Evolutionary conservation across 2,329 filamentous ascomycete genomes (phyloP).

Genomic region (Gaeumannomyces tritici): DNA sequence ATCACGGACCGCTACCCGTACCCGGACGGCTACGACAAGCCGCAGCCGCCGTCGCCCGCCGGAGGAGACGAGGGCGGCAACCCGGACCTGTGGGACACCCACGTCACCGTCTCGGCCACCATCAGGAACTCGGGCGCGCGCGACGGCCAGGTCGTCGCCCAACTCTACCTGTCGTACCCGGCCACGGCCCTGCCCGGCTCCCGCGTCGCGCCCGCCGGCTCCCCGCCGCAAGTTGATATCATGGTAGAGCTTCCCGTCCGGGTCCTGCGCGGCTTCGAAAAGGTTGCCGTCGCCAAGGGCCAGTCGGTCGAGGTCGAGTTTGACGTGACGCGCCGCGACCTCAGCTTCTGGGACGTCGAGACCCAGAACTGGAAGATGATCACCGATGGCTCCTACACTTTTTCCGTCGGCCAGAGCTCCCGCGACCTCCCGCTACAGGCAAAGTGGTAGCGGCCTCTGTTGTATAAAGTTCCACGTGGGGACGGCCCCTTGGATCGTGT

Average conservation of each 20-base stretch:
- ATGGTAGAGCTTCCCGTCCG: conserved; percentile 25
- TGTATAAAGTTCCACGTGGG: too few species aligned
- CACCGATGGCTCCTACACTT: conserved; percentile 10
- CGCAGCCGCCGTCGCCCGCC: conserved; percentile 45
- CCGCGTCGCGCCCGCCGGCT: not conserved
- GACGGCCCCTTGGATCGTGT: not conserved
- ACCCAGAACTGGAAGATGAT: conserved; percentile 36
- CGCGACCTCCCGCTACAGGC: conserved; percentile 9
- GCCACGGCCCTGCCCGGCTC: conserved; percentile 4
- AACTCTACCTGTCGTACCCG: conserved; percentile 38
- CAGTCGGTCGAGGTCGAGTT: conserved; percentile 31
- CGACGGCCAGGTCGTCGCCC: conserved; percentile 32
- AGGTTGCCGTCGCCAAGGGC: conserved; percentile 46
- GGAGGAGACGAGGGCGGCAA: conserved; percentile 63
- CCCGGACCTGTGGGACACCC: conserved; percentile 51
- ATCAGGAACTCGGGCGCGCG: conserved; percentile 43
- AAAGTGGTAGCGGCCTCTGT: conserved; percentile 6
- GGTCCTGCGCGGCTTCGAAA: conserved; percentile 66
- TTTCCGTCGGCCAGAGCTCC: conserved; percentile 13
- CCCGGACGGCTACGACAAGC: conserved; percentile 43
- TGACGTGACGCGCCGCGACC: conserved; percentile 37
- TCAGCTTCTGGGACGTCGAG: conserved; percentile 42
- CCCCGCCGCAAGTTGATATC: not conserved
- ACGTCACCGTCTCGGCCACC: conserved; percentile 38
- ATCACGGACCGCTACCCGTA: conserved; percentile 31